These are phyloP conservation scores for Sporothrix brunneoviolacea DNA, from an alignment of 2,329 filamentous ascomycete genomes.

Conservation along the genomic window DNA sequence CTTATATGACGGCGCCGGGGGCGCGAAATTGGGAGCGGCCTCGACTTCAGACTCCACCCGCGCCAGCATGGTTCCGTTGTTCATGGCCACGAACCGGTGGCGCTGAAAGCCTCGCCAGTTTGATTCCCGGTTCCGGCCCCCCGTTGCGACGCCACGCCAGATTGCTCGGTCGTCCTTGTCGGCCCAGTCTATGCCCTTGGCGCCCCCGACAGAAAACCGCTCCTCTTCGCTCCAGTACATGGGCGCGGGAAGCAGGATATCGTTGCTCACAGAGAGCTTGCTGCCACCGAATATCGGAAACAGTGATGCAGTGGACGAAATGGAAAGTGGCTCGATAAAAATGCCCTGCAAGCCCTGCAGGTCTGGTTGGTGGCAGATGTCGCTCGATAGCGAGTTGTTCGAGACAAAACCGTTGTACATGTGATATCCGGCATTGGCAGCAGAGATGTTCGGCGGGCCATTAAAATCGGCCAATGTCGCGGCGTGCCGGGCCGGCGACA, in stretches of 20 bases:
- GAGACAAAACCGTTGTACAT: conserved; percentile 51
- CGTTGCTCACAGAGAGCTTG: conserved; percentile 62
- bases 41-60: conserved; percentile 39
- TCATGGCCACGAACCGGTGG: conserved; percentile 68
- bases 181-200: conserved; percentile 49
- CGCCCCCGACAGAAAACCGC: conserved; percentile 52
- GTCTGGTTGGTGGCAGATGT: conserved; percentile 61
- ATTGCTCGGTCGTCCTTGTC: conserved; percentile 49
- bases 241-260: conserved; percentile 61
- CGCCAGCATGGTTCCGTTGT: conserved; percentile 55
- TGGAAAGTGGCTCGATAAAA: conserved; percentile 54
- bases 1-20: conserved; percentile 41
- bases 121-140: conserved; percentile 49
- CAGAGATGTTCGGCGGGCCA: conserved; percentile 37
- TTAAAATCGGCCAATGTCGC: conserved; percentile 38
- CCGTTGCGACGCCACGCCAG: conserved; percentile 64
- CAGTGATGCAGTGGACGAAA: conserved; percentile 49
- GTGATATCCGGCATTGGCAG: conserved; percentile 41
- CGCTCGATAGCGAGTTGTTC: conserved; percentile 54
- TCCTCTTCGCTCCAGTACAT: conserved; percentile 62
- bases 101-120: conserved; percentile 71
- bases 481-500: conserved; percentile 51
- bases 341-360: conserved; percentile 58
- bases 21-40: conserved; percentile 45
- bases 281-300: conserved; percentile 63